phyloP scores from a whole-genome alignment of 2,329 filamentous ascomycete species.

The Fusarium guadeloupense region DNA sequence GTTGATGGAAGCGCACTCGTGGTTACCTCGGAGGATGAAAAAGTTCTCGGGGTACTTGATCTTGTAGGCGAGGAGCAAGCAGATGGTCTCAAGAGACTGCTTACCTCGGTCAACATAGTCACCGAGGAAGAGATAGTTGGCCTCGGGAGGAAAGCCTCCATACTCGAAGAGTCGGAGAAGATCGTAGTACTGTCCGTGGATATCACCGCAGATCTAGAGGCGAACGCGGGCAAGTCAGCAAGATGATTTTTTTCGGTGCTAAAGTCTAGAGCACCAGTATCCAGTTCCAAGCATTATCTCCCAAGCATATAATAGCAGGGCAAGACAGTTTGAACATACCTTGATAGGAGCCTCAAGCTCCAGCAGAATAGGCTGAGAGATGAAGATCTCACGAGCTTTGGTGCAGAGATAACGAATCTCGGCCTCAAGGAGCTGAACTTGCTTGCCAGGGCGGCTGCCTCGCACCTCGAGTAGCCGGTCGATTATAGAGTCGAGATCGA shows the following conservation, averaged over 20 bases:
- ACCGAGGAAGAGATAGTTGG: constrained; percentile 99
- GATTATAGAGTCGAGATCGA: constrained; percentile 99
- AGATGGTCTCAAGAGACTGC: constrained; percentile 98
- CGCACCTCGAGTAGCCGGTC: constrained; percentile 96
- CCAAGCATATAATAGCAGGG: neutral
- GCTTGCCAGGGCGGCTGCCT: constrained; percentile 97
- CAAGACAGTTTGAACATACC: constrained; percentile 65
- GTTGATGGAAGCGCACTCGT: constrained; percentile 99
- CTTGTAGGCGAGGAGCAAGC: constrained; percentile 96
- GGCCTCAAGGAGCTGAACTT: constrained; percentile 94
- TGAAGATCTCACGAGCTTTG: constrained; percentile 99
- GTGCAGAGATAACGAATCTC: constrained; percentile 98
- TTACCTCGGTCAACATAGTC: constrained; percentile 99
- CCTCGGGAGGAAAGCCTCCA: constrained; percentile 96
- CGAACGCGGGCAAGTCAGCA: constrained; percentile 30
- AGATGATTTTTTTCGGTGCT: neutral
- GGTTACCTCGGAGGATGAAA: constrained; percentile 97
- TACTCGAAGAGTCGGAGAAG: constrained; percentile 97
- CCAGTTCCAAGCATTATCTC: neutral
- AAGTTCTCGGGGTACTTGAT: constrained; percentile 99
- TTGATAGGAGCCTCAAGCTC: constrained; percentile 99
- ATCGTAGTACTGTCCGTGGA: constrained; percentile 99
- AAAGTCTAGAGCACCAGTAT: neutral
- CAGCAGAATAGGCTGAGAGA: constrained; percentile 96
- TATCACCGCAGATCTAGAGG: constrained; percentile 94